Percentiles rank a stretch among this genome's conserved stretches.
phyloP scores from a whole-genome alignment of 2,329 filamentous ascomycete species.

The Scorias spongiosa region DNA sequence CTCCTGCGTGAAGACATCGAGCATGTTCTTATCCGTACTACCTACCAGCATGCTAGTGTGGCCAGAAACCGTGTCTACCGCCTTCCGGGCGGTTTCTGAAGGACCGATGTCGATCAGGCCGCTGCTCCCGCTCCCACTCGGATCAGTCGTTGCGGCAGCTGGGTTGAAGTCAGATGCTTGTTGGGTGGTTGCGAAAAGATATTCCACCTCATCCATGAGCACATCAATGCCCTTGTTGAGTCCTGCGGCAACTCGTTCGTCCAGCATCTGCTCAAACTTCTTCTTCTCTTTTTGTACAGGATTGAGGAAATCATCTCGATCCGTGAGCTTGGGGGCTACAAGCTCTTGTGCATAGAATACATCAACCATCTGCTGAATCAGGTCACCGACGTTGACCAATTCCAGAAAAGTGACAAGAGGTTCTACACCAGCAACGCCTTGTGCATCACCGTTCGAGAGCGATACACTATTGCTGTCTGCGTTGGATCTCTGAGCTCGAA shows the following conservation, averaged over 20 bases:
- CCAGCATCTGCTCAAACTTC: slow-evolving; percentile 95
- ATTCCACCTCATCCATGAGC: slow-evolving; percentile 95
- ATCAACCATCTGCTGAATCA: slow-evolving; percentile 98
- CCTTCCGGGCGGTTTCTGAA: slow-evolving; percentile 60
- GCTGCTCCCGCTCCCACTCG: slow-evolving; percentile 15
- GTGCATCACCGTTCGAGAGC: background rate
- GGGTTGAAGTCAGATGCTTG: slow-evolving; percentile 84
- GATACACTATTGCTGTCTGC: background rate
- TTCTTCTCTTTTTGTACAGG: slow-evolving; percentile 90
- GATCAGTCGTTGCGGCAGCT: slow-evolving; percentile 22
- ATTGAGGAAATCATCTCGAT: slow-evolving; percentile 88
- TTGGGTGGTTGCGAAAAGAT: slow-evolving; percentile 80
- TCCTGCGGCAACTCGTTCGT: slow-evolving; percentile 88
- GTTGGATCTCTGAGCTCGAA: slow-evolving; percentile 4
- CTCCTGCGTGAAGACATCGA: slow-evolving; percentile 97
- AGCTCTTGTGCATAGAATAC: slow-evolving; percentile 97
- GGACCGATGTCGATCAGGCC: slow-evolving; percentile 48
- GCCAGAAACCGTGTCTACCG: slow-evolving; percentile 71
- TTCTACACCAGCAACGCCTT: slow-evolving; percentile 51
- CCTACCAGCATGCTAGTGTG: slow-evolving; percentile 89
- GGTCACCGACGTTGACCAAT: slow-evolving; percentile 90
- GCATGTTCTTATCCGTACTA: slow-evolving; percentile 92
- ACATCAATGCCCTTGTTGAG: slow-evolving; percentile 97
- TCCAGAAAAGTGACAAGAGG: slow-evolving; percentile 93
- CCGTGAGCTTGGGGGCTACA: slow-evolving; percentile 63